Conservation (phyloP, 1,139 yeast genomes). For the Debaryomyces coudertii region DNA sequence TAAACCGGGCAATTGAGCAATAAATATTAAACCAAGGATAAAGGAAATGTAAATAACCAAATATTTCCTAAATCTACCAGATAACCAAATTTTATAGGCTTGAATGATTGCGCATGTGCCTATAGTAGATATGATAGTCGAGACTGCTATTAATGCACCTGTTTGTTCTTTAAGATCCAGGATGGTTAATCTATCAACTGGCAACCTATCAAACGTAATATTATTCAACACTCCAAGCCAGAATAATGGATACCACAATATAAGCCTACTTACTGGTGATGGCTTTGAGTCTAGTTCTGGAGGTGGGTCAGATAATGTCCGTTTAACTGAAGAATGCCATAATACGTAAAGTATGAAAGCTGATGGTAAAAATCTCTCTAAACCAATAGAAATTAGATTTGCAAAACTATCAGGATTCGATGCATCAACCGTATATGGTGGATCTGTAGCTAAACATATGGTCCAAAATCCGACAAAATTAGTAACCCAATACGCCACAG, state of each 20-base stretch:
- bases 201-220: conserved; percentile 83
- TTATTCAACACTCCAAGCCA: conserved; percentile 89
- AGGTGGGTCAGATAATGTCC: conserved; percentile 30
- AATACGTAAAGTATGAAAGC: conserved; percentile 71
- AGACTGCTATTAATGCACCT: conserved; percentile 73
- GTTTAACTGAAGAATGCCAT: conserved; percentile 60
- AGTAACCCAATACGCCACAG: conserved; percentile 63
- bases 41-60: conserved; percentile 53
- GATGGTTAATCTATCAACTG: conserved; percentile 79
- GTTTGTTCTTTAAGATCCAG: conserved; percentile 72
- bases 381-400: conserved; percentile 66
- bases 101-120: conserved; percentile 65
- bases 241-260: conserved; percentile 78
- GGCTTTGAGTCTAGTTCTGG: conserved; percentile 28
- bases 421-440: conserved; percentile 67
- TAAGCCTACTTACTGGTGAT: conserved; percentile 53
- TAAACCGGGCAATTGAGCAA: conserved; percentile 65
- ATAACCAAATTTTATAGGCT: conserved; percentile 77
- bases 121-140: conserved; percentile 50
- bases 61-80: conserved; percentile 71
- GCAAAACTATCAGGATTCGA: conserved; percentile 57
- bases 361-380: conserved; percentile 75
- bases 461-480: conserved; percentile 85
- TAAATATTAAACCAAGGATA: conserved; percentile 44
- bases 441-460: conserved; percentile 76